Evolutionary conservation across 345 rosid genomes (phyloP).

Genomic region (Gossypium rotundifolium): DNA sequence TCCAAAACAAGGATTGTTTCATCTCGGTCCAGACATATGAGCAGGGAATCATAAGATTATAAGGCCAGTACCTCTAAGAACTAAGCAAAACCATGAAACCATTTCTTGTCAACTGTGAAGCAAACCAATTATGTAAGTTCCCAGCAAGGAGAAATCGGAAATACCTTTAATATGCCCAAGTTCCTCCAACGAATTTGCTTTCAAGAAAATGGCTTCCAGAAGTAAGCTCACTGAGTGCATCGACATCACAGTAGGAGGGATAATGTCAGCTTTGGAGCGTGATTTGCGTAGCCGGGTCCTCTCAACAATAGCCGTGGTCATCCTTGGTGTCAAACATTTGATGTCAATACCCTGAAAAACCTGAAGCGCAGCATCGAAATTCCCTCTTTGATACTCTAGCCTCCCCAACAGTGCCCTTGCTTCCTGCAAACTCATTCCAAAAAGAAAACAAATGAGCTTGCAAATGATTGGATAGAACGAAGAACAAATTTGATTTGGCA

Average conservation of each 20-base stretch:
- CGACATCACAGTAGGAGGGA: constrained; percentile 54
- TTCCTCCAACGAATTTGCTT: constrained; percentile 75
- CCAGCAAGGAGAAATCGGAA: not conserved
- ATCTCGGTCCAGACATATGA: too few species aligned
- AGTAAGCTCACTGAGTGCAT: constrained; percentile 89
- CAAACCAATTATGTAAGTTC: not conserved
- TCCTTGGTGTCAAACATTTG: constrained; percentile 56
- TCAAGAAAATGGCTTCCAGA: constrained; percentile 82
- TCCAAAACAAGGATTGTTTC: not conserved
- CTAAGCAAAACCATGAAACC: not conserved
- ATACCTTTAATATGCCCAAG: constrained; percentile 64
- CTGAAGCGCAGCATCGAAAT: constrained; percentile 91
- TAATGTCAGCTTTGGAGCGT: constrained; percentile 43
- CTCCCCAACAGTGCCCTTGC: constrained; percentile 96
- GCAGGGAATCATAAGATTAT: not conserved
- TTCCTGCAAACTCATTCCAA: constrained; percentile 46
- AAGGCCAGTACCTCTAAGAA: not conserved
- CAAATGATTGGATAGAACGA: not conserved
- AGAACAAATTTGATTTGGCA: not conserved
- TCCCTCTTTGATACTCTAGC: constrained; percentile 86
- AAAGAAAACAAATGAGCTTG: not conserved
- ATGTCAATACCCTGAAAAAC: constrained; percentile 89
- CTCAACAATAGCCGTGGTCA: constrained; percentile 57
- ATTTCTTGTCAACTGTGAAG: not conserved
- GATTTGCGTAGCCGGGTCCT: constrained; percentile 51